A percentile compares a stretch with the other conserved stretches of the same genome.
phyloP scores from a whole-genome alignment of 2,329 filamentous ascomycete genomes.

The Falciphora oryzae region DNA sequence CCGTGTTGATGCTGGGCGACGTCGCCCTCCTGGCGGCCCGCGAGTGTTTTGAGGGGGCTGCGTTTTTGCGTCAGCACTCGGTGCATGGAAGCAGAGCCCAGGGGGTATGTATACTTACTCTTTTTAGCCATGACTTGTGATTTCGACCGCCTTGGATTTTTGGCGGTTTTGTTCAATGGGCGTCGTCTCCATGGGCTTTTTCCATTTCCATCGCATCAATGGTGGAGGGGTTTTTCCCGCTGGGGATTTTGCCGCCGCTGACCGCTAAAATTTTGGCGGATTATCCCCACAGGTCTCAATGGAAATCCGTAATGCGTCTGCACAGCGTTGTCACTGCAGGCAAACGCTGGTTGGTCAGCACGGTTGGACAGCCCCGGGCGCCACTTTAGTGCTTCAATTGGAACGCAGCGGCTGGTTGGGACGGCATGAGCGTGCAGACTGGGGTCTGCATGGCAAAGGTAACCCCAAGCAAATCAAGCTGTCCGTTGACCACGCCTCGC shows the following conservation, averaged over 20 bases:
- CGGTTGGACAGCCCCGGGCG: too few relatives aligned
- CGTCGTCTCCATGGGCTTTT: not conserved
- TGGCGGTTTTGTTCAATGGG: not conserved
- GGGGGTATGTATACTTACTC: constrained; percentile 3
- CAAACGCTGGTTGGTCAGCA: too few relatives aligned
- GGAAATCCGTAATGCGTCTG: too few relatives aligned
- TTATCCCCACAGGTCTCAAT: not conserved
- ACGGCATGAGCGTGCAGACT: not conserved
- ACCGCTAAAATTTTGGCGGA: constrained; percentile 13
- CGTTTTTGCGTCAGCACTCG: not conserved
- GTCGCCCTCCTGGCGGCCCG: constrained; percentile 68
- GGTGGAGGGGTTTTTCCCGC: constrained; percentile 5
- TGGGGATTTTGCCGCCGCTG: constrained; percentile 6
- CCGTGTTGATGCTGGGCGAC: constrained; percentile 63
- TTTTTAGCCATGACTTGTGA: constrained; percentile 11
- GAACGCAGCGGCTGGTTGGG: not conserved
- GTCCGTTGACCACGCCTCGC: not conserved
- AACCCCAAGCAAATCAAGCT: too few relatives aligned
- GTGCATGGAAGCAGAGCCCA: not conserved
- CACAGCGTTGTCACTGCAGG: too few relatives aligned
- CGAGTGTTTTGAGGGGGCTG: constrained; percentile 63
- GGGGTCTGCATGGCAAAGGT: not conserved
- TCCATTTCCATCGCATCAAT: constrained; percentile 8
- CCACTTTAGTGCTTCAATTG: not conserved
- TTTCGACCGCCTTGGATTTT: not conserved